phyloP scores from a whole-genome alignment of 192 early-diverging fungal species.

The Coemansia sp. region DNA sequence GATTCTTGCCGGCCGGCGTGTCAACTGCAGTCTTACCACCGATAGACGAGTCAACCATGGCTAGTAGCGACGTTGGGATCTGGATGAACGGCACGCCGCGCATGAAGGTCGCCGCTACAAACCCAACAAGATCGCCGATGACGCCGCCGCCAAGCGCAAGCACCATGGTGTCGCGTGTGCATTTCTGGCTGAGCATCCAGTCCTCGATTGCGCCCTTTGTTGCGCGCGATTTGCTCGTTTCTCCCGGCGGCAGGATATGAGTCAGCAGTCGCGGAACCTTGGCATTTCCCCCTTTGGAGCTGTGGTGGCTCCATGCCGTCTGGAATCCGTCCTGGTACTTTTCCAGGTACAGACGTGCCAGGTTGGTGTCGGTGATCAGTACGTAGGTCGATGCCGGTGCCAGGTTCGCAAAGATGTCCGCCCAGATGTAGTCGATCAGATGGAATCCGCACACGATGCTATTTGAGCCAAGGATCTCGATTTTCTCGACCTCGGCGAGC shows the following conservation, averaged over 20 bases:
- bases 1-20: conserved; percentile 92
- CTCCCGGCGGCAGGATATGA: conserved; percentile 83
- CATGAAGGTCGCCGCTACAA: conserved; percentile 98
- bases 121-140: conserved; percentile 94
- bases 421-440: conserved; percentile 70
- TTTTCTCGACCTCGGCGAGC: conserved; percentile 62
- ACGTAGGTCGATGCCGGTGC: conserved; percentile 79
- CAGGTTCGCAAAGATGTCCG: conserved; percentile 71
- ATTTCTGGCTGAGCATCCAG: conserved; percentile 78
- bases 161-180: conserved; percentile 91
- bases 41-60: conserved; percentile 98
- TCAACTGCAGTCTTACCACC: conserved; percentile 98
- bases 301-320: conserved; percentile 28
- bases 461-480: conserved; percentile 87
- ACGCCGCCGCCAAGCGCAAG: conserved; percentile 96
- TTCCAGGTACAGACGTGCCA: conserved; percentile 75
- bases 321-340: conserved; percentile 60
- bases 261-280: conserved; percentile 63
- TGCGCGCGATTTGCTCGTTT: conserved; percentile 82
- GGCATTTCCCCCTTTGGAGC: neutral
- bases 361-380: conserved; percentile 82
- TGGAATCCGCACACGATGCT: conserved; percentile 85
- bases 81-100: conserved; percentile 92
- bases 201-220: conserved; percentile 89
- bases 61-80: conserved; percentile 91